Conservation (phyloP, 495 filamentous ascomycete species). For the Neurospora sublineolata region DNA sequence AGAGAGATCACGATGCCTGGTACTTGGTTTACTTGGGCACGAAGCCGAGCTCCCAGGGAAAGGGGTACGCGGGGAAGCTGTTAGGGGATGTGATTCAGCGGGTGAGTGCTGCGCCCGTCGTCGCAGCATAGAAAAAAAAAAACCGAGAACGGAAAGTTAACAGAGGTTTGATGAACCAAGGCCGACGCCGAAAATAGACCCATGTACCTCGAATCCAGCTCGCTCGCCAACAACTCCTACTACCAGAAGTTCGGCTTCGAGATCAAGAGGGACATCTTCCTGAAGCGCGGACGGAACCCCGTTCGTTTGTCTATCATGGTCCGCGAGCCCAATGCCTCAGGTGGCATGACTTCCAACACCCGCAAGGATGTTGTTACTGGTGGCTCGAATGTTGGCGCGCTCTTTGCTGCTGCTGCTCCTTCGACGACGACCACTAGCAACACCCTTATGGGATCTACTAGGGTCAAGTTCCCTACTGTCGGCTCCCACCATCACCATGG, state of each 20-base stretch:
- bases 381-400: background rate
- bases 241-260: constrained; percentile 64
- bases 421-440: background rate
- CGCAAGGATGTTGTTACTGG: constrained; percentile 12
- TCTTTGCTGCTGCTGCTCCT: background rate
- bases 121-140: background rate
- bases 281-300: constrained; percentile 47
- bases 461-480: background rate
- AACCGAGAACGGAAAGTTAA: background rate
- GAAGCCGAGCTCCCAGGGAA: constrained; percentile 49
- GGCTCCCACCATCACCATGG: background rate
- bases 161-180: constrained; percentile 23
- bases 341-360: background rate
- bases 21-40: constrained; percentile 76
- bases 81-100: constrained; percentile 51
- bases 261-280: constrained; percentile 42
- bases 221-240: constrained; percentile 50
- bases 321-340: constrained; percentile 40
- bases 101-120: constrained; percentile 30
- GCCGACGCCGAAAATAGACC: constrained; percentile 52
- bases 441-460: background rate
- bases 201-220: constrained; percentile 68
- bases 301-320: constrained; percentile 69
- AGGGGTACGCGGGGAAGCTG: constrained; percentile 57
- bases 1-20: constrained; percentile 50